Conservation (phyloP, 140 eudicot genomes). For the Bidens hawaiensis region DNA sequence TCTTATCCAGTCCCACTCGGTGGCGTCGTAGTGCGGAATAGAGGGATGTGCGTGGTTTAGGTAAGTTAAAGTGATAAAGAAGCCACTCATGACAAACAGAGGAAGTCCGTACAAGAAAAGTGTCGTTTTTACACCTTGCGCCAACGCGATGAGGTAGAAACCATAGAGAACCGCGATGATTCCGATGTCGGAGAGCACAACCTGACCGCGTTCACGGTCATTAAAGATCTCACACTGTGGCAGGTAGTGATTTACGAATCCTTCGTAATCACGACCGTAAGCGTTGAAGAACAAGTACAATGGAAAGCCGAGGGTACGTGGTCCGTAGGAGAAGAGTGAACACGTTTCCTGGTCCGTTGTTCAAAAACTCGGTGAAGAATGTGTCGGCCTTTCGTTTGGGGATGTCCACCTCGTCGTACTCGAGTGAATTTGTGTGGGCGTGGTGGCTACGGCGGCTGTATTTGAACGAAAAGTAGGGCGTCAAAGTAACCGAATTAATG, state of each 20-base stretch:
- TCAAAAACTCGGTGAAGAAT: slow-evolving; percentile 10
- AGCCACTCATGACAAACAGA: slow-evolving; percentile 20
- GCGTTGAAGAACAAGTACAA: slow-evolving; percentile 26
- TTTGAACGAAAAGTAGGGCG: slow-evolving; percentile 27
- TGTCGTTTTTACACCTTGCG: slow-evolving; percentile 12
- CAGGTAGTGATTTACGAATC: slow-evolving; percentile 27
- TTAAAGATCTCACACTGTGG: slow-evolving; percentile 26
- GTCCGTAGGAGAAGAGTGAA: slow-evolving; percentile 19
- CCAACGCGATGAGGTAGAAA: background rate
- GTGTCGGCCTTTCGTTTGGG: slow-evolving; percentile 27
- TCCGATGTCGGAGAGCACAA: slow-evolving; percentile 24
- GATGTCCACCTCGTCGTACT: slow-evolving; percentile 31
- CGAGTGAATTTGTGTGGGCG: slow-evolving; percentile 34
- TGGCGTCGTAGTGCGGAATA: slow-evolving; percentile 23
- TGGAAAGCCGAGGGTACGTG: slow-evolving; percentile 26
- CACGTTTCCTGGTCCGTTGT: slow-evolving; percentile 26
- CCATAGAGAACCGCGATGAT: slow-evolving; percentile 17
- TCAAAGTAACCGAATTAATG: slow-evolving; percentile 24
- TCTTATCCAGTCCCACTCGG: slow-evolving; percentile 29
- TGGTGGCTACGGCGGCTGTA: slow-evolving; percentile 34
- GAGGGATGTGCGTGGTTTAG: slow-evolving; percentile 24
- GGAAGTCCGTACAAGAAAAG: slow-evolving; percentile 25
- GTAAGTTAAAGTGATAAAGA: slow-evolving; percentile 23
- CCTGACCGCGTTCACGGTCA: slow-evolving; percentile 25
- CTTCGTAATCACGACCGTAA: slow-evolving; percentile 19